Base-by-base conservation (phyloP, 1,139 yeast species). In the Diutina pseudorugosa region DNA sequence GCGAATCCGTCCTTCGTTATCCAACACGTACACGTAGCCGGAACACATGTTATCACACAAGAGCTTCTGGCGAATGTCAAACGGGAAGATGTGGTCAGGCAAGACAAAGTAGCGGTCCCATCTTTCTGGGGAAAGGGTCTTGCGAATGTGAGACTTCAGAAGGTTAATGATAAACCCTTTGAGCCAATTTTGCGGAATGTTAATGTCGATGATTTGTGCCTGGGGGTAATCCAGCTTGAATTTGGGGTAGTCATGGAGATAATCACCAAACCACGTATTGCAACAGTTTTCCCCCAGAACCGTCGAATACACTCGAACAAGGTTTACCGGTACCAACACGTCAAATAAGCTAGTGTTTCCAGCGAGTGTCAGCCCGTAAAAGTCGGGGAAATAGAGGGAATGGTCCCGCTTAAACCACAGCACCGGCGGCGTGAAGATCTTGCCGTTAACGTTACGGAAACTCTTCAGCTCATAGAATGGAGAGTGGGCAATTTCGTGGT, bases 331-430 rank as follows among this genome's bases (percentile, higher is more conserved):
- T 8, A 77, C 78, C n/a, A 83, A 64, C 0, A 68, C 53, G 19
- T 66, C 67, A 55, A 63, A 66, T 49, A 75, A 60, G 11, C 47
- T 47, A 33, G 71, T 67, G 30, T 68, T 64, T 30, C 52, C 52
- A 43, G 50, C 50, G 47, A 93, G 64, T 1, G 84, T 75, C 25
- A 73, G 74, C 0, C 87, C 95, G 33, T 69, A 65, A 55, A 93
- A 73, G 61, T 90, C 90, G n/a, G 98, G 96, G 69, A 93, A 88
- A 63, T 79, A 93, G 53, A 82, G 70, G 0, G 98, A 76, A 61
- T 79, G 84, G n/a, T 86, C 94, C 9, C 73, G 69, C 55, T 77
- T 79, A 76, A 93, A 90, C 59, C 79, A 84, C 1, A 91, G 80
- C 12, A 77, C 71, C 0, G 98, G 98, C 0, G 96, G 82, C 18